Percentiles rank a stretch among this genome's conserved stretches.
phyloP scores from a whole-genome alignment of 2,329 filamentous ascomycete species.

The Epicoccum nigrum region DNA sequence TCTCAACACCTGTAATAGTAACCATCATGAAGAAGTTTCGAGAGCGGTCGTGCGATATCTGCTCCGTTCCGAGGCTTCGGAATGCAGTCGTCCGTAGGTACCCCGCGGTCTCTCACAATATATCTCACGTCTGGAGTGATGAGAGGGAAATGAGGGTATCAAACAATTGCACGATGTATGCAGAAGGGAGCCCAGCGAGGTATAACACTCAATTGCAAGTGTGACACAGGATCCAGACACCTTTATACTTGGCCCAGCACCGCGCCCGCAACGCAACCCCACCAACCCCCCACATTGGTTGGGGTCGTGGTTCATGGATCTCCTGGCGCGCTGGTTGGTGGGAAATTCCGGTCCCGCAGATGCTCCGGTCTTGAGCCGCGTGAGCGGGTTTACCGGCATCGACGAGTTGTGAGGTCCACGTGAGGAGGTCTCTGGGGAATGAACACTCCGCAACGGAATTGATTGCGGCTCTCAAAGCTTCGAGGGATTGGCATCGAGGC shows the following conservation, averaged over 20 bases:
- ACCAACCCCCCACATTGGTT: conserved; percentile 2
- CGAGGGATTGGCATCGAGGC: conserved; percentile 9
- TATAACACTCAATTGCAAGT: not conserved
- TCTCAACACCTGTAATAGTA: conserved; percentile 54
- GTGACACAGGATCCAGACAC: too few species aligned
- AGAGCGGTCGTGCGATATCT: not conserved
- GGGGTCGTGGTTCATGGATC: conserved; percentile 5
- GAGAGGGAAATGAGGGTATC: not conserved
- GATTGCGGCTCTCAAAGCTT: conserved; percentile 18
- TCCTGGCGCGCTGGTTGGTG: conserved; percentile 21
- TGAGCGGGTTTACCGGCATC: conserved; percentile 15
- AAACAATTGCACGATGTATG: not conserved
- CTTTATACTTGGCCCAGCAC: too few species aligned
- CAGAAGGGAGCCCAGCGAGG: not conserved
- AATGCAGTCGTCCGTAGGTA: conserved; percentile 2
- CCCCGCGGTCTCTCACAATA: not conserved
- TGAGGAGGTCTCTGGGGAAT: too few species aligned
- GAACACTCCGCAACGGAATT: not conserved
- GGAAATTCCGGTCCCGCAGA: conserved; percentile 22
- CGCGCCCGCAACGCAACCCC: too few species aligned
- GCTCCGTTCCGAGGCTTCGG: conserved; percentile 12
- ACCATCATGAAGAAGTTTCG: conserved; percentile 44
- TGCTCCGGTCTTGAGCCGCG: conserved; percentile 13
- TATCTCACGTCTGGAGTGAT: not conserved
- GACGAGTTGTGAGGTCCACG: not conserved